These are phyloP conservation scores for Lolium multiflorum DNA, from an alignment of 176 grass and related monocot species.

Conservation along the genomic window DNA sequence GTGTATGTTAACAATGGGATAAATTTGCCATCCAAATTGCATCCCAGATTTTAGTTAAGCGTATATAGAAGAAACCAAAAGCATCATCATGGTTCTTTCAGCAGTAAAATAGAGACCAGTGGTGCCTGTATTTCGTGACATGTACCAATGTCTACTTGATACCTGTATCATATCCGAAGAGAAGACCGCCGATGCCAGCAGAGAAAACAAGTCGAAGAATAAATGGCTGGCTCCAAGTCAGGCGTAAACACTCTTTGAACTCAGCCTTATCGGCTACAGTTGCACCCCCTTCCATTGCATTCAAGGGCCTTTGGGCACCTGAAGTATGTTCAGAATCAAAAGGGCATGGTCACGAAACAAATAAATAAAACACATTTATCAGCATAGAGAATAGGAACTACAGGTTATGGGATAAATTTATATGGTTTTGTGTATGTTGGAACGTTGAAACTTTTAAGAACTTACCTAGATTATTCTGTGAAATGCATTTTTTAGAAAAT, in stretches of 20 bases:
- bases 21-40: neutral
- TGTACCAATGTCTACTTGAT: constrained; percentile 10
- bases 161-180: constrained; percentile 99
- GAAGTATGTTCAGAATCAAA: constrained; percentile 22
- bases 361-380: neutral
- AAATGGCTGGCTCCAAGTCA: constrained; percentile 85
- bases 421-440: neutral
- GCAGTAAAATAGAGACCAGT: neutral
- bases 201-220: constrained; percentile 91
- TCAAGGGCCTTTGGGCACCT: neutral
- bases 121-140: neutral
- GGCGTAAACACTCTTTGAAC: constrained; percentile 78
- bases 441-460: neutral
- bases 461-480: neutral
- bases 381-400: neutral
- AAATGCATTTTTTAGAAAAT: neutral
- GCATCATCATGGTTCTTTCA: neutral
- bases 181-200: constrained; percentile 90
- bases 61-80: neutral
- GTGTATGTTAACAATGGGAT: neutral
- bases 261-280: constrained; percentile 63
- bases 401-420: neutral
- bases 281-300: constrained; percentile 77
- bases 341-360: neutral
- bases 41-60: neutral